Evolutionary conservation across 139 green algal species (phyloP).

Genomic region (Gonium pectorale): DNA sequence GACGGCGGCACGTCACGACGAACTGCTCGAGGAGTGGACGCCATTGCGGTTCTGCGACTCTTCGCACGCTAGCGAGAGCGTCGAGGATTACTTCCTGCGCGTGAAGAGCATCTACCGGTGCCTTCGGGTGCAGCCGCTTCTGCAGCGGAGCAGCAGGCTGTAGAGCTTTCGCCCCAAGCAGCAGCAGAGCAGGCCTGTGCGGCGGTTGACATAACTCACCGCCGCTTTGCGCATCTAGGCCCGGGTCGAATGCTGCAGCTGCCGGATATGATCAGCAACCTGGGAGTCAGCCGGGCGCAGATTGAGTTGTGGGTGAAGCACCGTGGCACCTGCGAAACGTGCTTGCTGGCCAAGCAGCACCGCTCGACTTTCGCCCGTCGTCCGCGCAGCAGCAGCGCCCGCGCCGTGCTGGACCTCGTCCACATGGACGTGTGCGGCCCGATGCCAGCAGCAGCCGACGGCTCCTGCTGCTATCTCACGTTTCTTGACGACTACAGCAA

Average conservation of each 20-base stretch:
- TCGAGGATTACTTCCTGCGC: no score
- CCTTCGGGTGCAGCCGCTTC: no score
- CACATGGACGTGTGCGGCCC: constrained; percentile 41
- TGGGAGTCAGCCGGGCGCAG: background rate
- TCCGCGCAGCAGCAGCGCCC: background rate
- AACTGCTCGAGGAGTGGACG: no score
- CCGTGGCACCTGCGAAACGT: background rate
- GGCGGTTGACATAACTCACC: background rate
- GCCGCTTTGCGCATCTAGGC: background rate
- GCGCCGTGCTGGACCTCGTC: background rate
- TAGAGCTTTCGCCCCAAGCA: background rate
- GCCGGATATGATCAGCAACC: background rate
- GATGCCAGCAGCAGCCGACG: background rate
- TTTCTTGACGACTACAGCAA: constrained; percentile 40
- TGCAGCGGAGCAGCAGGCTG: no score
- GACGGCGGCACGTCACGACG: no score
- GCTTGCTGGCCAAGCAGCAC: background rate
- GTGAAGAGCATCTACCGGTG: no score
- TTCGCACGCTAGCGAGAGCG: no score
- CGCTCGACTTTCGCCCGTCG: background rate
- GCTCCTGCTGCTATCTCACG: constrained; percentile 1
- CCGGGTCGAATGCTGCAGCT: background rate
- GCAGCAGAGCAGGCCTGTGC: background rate
- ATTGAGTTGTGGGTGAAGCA: background rate
- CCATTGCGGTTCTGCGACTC: no score